Base-by-base conservation (phyloP, 2,329 filamentous ascomycete genomes). In the Shiraia sp. region DNA sequence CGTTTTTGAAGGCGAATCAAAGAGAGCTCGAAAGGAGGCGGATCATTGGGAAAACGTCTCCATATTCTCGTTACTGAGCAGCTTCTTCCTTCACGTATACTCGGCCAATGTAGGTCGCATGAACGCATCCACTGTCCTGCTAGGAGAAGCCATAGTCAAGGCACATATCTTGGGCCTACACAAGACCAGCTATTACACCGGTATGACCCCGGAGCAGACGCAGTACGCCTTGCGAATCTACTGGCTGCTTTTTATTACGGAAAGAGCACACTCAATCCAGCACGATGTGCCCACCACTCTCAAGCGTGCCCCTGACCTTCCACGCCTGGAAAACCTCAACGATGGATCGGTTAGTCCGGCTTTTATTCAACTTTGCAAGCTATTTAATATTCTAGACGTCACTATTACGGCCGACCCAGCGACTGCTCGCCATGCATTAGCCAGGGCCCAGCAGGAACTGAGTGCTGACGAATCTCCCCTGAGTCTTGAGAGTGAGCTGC, bases 201-300 rank as follows among this genome's bases (percentile, higher is more conserved):
- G 30, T 12, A 53, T 68, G 54, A 43, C 47, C 10, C 12, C 45
- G 2, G 62, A 64, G 36, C 53, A 61, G 31, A 45, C 50, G 17
- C 64, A 68, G 42, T 58, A 61, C 40, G 49, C 53, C 17, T 32
- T 66, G 30, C 50, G 64, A 13, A 48, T 68, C n/a, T 68, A 68
- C 31, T 68, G 64, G 64, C 51, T 68, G 13, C 50, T 68, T 8
- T 68, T 68, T 47, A 66, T 68, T 22, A 68, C 64, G 0, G 64
- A 68, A 42, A 56, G 64, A 36, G 64, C 64, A 1, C 64, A 68
- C 27, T 66, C 64, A 2, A 59, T 68, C 10, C 64, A 68, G 33
- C 62, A 68, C 36, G 64, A 68, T 37, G 60, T 68, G 6, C 64
- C 64, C 1, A 63, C 57, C 7, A 61, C 53, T 28, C 41, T 68